A percentile compares a stretch with the other conserved stretches of the same genome.
Conservation (phyloP, 768 basidiomycete species). For the Lactarius deliciosus region DNA sequence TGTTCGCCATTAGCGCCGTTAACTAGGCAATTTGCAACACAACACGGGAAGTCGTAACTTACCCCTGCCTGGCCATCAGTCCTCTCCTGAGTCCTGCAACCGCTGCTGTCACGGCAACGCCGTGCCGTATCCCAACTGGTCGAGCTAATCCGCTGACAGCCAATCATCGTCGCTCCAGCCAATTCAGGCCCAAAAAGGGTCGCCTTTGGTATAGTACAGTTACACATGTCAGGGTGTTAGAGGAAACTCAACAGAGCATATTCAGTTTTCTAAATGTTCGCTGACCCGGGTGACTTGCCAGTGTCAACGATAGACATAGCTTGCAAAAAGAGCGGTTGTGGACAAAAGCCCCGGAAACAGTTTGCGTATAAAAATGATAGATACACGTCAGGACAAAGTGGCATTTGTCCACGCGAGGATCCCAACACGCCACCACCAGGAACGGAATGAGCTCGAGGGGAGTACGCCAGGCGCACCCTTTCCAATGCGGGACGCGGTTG, state of each 20-base stretch:
- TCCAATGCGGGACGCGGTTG: slow-evolving; percentile 2
- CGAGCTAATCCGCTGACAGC: not conserved
- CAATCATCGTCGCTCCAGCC: not conserved
- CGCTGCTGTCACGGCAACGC: slow-evolving; percentile 1
- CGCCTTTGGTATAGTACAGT: not conserved
- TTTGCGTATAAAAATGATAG: not conserved
- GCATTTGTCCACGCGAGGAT: not conserved
- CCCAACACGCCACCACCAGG: not conserved
- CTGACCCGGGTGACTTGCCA: not conserved
- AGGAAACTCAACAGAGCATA: not conserved
- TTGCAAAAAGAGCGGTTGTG: not conserved
- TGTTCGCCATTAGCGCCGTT: not conserved
- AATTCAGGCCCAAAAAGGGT: not conserved
- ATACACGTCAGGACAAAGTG: not conserved
- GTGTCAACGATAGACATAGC: not conserved
- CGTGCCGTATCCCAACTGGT: not conserved
- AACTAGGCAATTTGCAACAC: not conserved
- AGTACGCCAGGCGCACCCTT: not conserved
- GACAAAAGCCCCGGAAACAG: not conserved
- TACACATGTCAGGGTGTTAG: not conserved
- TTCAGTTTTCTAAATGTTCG: not conserved
- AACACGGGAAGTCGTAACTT: not conserved
- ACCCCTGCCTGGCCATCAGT: not conserved
- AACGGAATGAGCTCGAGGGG: not conserved
- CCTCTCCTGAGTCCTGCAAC: not conserved